Evolutionary conservation across 1,284 basidiomycete species (phyloP).

Genomic region (Apiotrichum brassicae): DNA sequence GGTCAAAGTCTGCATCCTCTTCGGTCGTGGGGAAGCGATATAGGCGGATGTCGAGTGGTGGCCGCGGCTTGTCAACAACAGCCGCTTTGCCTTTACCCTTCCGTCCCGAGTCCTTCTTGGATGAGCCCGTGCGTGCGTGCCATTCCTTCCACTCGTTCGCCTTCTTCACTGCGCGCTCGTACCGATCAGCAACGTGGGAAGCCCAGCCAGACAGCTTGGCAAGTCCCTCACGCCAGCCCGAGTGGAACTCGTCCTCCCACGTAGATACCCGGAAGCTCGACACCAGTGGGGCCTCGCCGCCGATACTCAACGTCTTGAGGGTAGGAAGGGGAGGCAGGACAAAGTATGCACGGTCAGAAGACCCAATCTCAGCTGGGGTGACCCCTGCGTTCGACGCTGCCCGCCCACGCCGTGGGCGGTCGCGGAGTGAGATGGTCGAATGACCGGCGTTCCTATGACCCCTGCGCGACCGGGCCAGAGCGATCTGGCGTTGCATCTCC

Average conservation of each 20-base stretch:
- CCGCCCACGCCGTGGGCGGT: slow-evolving; percentile 24
- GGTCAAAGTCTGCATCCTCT: slow-evolving; percentile 21
- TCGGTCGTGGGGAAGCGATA: slow-evolving; percentile 36
- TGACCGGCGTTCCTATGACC: slow-evolving; percentile 42
- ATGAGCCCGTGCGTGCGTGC: neutral
- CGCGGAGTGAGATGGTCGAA: slow-evolving; percentile 42
- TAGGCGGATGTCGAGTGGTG: slow-evolving; percentile 39
- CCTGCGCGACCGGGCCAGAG: slow-evolving; percentile 30
- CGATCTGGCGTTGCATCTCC: slow-evolving; percentile 29
- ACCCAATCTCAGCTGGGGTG: slow-evolving; percentile 23
- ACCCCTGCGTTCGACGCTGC: slow-evolving; percentile 6
- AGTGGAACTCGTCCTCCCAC: slow-evolving; percentile 44
- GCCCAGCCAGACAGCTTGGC: slow-evolving; percentile 43
- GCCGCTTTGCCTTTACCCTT: slow-evolving; percentile 25
- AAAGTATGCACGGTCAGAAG: slow-evolving; percentile 35
- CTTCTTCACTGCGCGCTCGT: slow-evolving; percentile 40
- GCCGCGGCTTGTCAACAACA: slow-evolving; percentile 21
- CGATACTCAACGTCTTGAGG: slow-evolving; percentile 40
- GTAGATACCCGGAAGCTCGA: slow-evolving; percentile 23
- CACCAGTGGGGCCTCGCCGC: slow-evolving; percentile 41
- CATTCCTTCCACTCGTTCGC: slow-evolving; percentile 36
- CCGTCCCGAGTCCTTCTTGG: neutral
- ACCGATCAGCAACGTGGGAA: slow-evolving; percentile 39
- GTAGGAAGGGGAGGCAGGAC: slow-evolving; percentile 44
- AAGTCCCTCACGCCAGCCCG: slow-evolving; percentile 44